Conservation (phyloP, 2,329 filamentous ascomycete species). For the Xylariaceae sp. region DNA sequence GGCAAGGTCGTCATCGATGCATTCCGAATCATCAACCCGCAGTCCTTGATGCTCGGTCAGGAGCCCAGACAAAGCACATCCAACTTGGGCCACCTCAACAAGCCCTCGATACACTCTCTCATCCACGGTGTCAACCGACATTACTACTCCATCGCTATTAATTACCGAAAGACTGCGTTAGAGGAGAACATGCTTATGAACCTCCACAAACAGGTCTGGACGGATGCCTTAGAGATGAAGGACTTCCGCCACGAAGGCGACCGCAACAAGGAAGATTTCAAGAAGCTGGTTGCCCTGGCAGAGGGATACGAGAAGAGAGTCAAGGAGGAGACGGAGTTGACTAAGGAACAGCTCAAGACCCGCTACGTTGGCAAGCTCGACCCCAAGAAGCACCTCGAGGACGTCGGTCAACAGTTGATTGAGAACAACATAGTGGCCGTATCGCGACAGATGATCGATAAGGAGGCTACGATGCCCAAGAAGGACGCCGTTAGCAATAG, state of each 20-base stretch:
- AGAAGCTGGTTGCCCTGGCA: slow-evolving; percentile 80
- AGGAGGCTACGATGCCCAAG: slow-evolving; percentile 88
- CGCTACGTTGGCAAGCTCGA: slow-evolving; percentile 98
- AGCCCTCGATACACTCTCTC: slow-evolving; percentile 97
- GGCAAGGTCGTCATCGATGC: slow-evolving; percentile 99
- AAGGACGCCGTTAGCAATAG: slow-evolving; percentile 53
- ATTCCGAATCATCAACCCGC: slow-evolving; percentile 96
- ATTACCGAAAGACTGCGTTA: slow-evolving; percentile 93
- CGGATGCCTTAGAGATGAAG: slow-evolving; percentile 93
- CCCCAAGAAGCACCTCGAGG: slow-evolving; percentile 98
- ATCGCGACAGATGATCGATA: slow-evolving; percentile 99
- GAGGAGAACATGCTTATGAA: slow-evolving; percentile 99
- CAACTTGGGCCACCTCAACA: slow-evolving; percentile 96
- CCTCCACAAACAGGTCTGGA: slow-evolving; percentile 99
- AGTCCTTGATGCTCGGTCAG: slow-evolving; percentile 95
- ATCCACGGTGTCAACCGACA: slow-evolving; percentile 97
- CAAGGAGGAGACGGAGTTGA: slow-evolving; percentile 96
- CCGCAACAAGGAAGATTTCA: slow-evolving; percentile 80
- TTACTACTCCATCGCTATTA: slow-evolving; percentile 98
- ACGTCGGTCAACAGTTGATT: slow-evolving; percentile 92
- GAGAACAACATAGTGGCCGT: slow-evolving; percentile 99
- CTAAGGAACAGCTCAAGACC: slow-evolving; percentile 96
- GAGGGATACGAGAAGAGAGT: slow-evolving; percentile 98
- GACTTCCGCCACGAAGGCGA: slow-evolving; percentile 83
- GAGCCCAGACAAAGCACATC: slow-evolving; percentile 97